phyloP scores from a whole-genome alignment of 805 yeast species.

The Komagataella pseudopastoris region DNA sequence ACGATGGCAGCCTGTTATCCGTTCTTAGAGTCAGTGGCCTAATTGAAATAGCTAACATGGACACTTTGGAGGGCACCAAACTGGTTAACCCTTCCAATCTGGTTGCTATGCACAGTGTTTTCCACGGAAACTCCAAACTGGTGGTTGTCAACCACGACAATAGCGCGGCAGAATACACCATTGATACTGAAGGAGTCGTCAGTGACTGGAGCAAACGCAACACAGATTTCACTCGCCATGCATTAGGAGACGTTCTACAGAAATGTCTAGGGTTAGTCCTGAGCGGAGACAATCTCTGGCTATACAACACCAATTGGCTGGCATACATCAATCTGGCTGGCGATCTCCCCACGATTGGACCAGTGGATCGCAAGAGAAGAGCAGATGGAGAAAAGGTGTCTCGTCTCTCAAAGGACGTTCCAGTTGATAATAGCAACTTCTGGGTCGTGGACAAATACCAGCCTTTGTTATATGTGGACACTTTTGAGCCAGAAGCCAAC shows the following conservation, averaged over 20 bases:
- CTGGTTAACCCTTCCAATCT: constrained; percentile 43
- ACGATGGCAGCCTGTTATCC: constrained; percentile 19
- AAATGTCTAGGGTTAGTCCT: constrained; percentile 62
- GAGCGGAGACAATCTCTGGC: constrained; percentile 40
- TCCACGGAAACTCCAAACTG: constrained; percentile 37
- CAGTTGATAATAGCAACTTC: constrained; percentile 26
- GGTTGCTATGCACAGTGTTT: constrained; percentile 46
- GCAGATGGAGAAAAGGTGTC: background rate
- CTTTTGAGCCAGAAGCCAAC: constrained; percentile 35
- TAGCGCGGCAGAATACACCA: constrained; percentile 56
- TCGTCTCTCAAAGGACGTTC: constrained; percentile 7
- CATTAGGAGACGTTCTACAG: constrained; percentile 42
- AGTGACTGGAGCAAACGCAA: constrained; percentile 75
- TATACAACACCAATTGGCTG: constrained; percentile 82
- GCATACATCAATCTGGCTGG: constrained; percentile 54
- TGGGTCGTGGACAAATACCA: constrained; percentile 70
- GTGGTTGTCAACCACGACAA: constrained; percentile 63
- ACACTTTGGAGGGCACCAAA: constrained; percentile 17
- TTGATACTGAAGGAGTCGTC: constrained; percentile 18
- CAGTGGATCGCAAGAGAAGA: constrained; percentile 4
- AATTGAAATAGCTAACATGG: constrained; percentile 35
- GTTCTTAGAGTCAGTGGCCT: constrained; percentile 26
- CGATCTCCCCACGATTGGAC: constrained; percentile 34
- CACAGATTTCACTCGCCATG: constrained; percentile 60
- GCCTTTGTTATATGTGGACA: constrained; percentile 51